Conservation (phyloP, 805 yeast genomes). For the Danielia oregonensis region DNA sequence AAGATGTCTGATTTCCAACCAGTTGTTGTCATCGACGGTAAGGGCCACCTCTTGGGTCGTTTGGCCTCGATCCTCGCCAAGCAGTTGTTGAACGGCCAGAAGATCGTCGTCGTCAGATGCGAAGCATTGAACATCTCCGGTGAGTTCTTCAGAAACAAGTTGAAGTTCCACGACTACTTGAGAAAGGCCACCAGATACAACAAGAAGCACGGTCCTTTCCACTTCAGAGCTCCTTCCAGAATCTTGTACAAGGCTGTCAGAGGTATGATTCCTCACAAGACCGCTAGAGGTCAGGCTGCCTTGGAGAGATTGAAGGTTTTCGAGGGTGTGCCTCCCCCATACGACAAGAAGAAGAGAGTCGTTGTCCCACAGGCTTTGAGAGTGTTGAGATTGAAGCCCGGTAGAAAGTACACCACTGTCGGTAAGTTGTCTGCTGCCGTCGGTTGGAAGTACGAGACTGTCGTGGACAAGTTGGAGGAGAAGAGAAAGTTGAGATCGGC, state of each 20-base stretch:
- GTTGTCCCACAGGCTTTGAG: constrained; percentile 99
- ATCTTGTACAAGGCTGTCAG: constrained; percentile 99
- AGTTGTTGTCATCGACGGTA: constrained; percentile 98
- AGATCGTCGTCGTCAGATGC: constrained; percentile 94
- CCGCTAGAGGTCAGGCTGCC: constrained; percentile 99
- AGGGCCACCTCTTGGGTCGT: constrained; percentile 99
- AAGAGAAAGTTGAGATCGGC: constrained; percentile 99
- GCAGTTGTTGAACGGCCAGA: constrained; percentile 97
- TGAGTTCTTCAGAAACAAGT: constrained; percentile 99
- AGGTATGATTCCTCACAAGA: constrained; percentile 99
- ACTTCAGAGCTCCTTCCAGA: constrained; percentile 99
- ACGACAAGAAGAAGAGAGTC: constrained; percentile 99
- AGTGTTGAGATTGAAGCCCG: constrained; percentile 98
- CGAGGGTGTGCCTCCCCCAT: constrained; percentile 99
- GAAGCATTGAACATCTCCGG: constrained; percentile 99
- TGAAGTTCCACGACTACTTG: constrained; percentile 99
- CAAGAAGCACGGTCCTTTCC: constrained; percentile 99
- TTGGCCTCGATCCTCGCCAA: constrained; percentile 98
- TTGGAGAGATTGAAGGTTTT: constrained; percentile 98
- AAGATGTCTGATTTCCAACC: constrained; percentile 85
- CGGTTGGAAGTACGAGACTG: constrained; percentile 99
- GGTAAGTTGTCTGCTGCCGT: constrained; percentile 95
- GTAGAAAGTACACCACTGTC: constrained; percentile 99
- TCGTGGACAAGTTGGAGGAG: constrained; percentile 96
- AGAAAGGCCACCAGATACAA: constrained; percentile 99